Base-by-base conservation (phyloP, 176 grass and related monocot genomes). In the Eleusine indica region DNA sequence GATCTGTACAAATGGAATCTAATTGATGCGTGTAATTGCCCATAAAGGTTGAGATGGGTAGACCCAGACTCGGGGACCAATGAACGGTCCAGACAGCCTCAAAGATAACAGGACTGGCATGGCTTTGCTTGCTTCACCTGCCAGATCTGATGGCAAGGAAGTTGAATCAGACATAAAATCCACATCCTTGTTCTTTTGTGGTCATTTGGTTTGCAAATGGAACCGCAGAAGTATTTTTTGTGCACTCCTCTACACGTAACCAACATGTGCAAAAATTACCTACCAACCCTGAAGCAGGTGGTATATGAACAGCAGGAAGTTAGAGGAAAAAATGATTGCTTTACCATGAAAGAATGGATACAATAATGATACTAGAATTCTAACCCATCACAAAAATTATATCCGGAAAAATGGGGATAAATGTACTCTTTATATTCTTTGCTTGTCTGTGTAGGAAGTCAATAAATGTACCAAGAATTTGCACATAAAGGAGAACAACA, bases 1-100 rank as follows among this genome's bases (percentile, higher is more conserved):
- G 61, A 63, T 78, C 42, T 78, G 69, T 75, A 46, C 77, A 85
- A 44, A 81, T 43, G 21, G 77, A 81, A 85, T 81, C 80, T 80
- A 69, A 51, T 63, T 73, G 63, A 32, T 80, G 70, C 7, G 37
- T 68, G 52, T 70, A 83, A 81, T 81, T 85, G 65, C 30, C 41
- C 42, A 62, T 39, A 51, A 71, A 73, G 15, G 30, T 22, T 66
- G 71, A 64, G 54, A 79, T 64, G 43, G 83, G 82, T 63, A 77
- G 41, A 2, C 18, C n/a, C 41, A 58, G 66, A 3, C 28, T 22
- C 41, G 47, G 75, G 74, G 22, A 75, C 75, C 80, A 75, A 86
- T 73, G 21, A 90, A 83, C 9, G 51, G 58, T 79, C 74, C 74
- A 79, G 42, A 69, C 17, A 76, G 13, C 15, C 47, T 53, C 66